These are phyloP conservation scores for Coniochaeta ligniaria DNA, from an alignment of 2,329 filamentous ascomycete species.

Conservation along the genomic window DNA sequence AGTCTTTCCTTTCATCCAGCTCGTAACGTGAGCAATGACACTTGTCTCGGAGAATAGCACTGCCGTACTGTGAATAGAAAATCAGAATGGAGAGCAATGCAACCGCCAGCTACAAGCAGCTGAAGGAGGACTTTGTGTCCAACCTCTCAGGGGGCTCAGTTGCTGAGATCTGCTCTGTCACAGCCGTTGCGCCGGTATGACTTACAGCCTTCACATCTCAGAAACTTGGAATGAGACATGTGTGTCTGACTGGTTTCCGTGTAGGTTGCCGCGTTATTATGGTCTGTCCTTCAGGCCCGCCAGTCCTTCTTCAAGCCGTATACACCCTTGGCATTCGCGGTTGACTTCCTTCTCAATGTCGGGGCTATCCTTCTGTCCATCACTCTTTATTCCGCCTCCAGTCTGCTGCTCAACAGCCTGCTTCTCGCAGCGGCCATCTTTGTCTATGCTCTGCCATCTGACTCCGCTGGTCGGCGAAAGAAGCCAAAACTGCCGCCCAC, in stretches of 20 bases:
- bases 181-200: constrained; percentile 74
- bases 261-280: constrained; percentile 75
- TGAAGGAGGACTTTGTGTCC: constrained; percentile 94
- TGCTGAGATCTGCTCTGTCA: constrained; percentile 80
- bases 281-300: constrained; percentile 81
- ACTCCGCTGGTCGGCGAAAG: constrained; percentile 23
- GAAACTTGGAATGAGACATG: background rate
- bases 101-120: constrained; percentile 67
- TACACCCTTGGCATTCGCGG: constrained; percentile 55
- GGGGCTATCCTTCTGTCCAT: constrained; percentile 74
- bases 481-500: constrained; percentile 41
- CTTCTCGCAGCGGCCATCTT: constrained; percentile 65
- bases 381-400: constrained; percentile 73
- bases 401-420: constrained; percentile 67
- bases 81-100: constrained; percentile 15
- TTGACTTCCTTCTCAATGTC: constrained; percentile 87
- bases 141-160: constrained; percentile 79
- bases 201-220: constrained; percentile 10
- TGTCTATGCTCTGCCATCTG: constrained; percentile 46
- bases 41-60: background rate
- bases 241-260: constrained; percentile 6
- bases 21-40: background rate
- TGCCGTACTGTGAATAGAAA: background rate
- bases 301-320: constrained; percentile 79
- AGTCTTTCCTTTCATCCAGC: background rate